phyloP scores from a whole-genome alignment of 1,139 yeast genomes.

The Pichia sp. region DNA sequence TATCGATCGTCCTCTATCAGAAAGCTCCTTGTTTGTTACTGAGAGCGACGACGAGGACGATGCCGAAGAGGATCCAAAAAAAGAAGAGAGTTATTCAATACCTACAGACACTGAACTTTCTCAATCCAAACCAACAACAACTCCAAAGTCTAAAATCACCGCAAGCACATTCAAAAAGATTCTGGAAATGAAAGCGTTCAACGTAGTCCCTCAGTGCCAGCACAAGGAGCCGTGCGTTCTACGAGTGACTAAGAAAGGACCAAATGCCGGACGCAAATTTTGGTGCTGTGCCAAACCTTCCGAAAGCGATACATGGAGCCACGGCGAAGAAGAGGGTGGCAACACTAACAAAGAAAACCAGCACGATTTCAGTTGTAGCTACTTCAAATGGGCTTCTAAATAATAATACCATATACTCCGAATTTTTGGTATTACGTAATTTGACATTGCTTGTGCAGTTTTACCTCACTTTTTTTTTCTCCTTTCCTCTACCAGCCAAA shows the following conservation, averaged over 20 bases:
- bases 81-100: too few species aligned
- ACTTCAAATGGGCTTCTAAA: conserved; percentile 38
- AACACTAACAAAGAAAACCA: neutral
- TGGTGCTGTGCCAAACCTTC: conserved; percentile 51
- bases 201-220: conserved; percentile 42
- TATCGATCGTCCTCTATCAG: neutral
- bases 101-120: too few species aligned
- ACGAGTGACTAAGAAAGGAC: conserved; percentile 44
- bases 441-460: neutral
- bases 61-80: neutral
- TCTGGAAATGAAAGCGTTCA: conserved; percentile 12
- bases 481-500: neutral
- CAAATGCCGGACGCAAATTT: conserved; percentile 50
- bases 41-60: conserved; percentile 18
- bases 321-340: neutral
- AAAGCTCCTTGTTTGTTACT: conserved; percentile 17
- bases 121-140: too few species aligned
- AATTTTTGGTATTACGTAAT: neutral
- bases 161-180: conserved; percentile 19
- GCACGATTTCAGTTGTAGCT: conserved; percentile 28
- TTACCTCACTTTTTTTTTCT: neutral
- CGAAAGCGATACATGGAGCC: conserved; percentile 23
- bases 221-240: conserved; percentile 48
- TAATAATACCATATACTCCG: neutral
- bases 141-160: conserved; percentile 3